A percentile compares a stretch with the other conserved stretches of the same genome.
phyloP scores from a whole-genome alignment of 2,329 filamentous ascomycete species.

The Rasamsonia emersonii region DNA sequence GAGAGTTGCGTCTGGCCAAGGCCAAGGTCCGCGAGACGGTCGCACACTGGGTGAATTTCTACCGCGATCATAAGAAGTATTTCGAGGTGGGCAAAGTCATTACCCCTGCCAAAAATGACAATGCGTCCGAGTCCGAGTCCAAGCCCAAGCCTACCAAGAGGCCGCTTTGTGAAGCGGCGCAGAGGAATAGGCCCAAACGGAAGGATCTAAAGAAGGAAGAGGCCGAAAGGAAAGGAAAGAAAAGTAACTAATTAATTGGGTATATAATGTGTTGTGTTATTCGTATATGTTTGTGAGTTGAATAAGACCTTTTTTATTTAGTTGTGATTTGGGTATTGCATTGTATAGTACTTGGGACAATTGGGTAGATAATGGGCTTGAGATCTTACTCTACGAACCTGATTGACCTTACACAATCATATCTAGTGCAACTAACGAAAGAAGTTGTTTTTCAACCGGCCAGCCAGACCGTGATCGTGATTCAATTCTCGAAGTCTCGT shows the following conservation, averaged over 20 bases:
- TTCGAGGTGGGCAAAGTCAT: conserved; percentile 67
- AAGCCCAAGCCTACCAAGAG: conserved; percentile 41
- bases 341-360: too few relatives aligned
- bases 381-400: too few relatives aligned
- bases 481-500: conserved; percentile 12
- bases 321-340: too few relatives aligned
- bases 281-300: too few relatives aligned
- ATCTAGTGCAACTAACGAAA: too few relatives aligned
- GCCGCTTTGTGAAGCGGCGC: conserved; percentile 62
- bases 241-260: too few relatives aligned
- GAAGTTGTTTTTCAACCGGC: too few relatives aligned
- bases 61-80: conserved; percentile 72
- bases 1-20: conserved; percentile 58
- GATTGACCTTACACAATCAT: too few relatives aligned
- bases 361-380: too few relatives aligned
- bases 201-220: conserved; percentile 8
- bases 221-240: too few relatives aligned
- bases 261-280: too few relatives aligned
- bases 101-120: conserved; percentile 40
- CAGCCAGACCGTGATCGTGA: conserved; percentile 7
- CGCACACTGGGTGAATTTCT: conserved; percentile 76
- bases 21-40: conserved; percentile 59
- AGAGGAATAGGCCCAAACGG: conserved; percentile 54
- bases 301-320: too few relatives aligned
- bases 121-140: conserved; percentile 4